A percentile compares a stretch with the other conserved stretches of the same genome.
phyloP scores from a whole-genome alignment of 331 rosid genomes.

The Quercus phellos region DNA sequence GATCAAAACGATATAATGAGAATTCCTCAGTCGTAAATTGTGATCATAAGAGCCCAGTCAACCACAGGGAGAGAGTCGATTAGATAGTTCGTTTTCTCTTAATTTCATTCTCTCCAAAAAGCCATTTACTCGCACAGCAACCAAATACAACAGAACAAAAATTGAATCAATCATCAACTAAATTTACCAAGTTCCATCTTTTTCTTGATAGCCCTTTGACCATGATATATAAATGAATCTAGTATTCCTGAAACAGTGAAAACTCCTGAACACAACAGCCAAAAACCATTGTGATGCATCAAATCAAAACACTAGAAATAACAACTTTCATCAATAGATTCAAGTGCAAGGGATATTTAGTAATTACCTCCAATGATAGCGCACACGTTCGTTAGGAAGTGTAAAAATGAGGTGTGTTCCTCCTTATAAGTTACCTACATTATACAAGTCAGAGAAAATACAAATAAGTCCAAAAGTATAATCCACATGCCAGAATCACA shows the following conservation, averaged over 20 bases:
- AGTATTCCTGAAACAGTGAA: constrained; percentile 94
- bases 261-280: constrained; percentile 54
- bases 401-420: constrained; percentile 84
- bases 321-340: not conserved
- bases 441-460: constrained; percentile 14
- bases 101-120: constrained; percentile 30
- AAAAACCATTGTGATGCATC: constrained; percentile 6
- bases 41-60: constrained; percentile 28
- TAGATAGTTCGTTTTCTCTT: constrained; percentile 28
- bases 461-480: not conserved
- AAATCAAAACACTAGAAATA: not conserved
- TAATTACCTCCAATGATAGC: constrained; percentile 95
- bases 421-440: constrained; percentile 81
- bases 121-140: constrained; percentile 35
- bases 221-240: constrained; percentile 94
- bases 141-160: constrained; percentile 23
- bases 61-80: constrained; percentile 21
- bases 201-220: constrained; percentile 93
- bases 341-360: constrained; percentile 9
- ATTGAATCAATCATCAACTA: constrained; percentile 35
- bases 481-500: not conserved
- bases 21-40: constrained; percentile 34
- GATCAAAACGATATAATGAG: constrained; percentile 22
- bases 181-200: constrained; percentile 97
- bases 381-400: constrained; percentile 90